Evolutionary conservation across 306 rosid species (phyloP).

Genomic region (Albizia julibrissin): DNA sequence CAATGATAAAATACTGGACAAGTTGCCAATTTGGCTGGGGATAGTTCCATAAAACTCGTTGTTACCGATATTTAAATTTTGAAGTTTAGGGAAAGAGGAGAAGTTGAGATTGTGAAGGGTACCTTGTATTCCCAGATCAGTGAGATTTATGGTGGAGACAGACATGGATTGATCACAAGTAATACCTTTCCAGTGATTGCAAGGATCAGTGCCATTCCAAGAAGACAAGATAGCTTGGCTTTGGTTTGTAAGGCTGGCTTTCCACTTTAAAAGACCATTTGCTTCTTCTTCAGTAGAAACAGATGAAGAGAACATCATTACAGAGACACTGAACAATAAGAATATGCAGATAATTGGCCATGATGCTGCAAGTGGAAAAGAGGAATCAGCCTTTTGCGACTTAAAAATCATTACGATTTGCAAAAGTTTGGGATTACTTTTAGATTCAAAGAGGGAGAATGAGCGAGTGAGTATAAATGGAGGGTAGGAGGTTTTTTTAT

Average conservation of each 20-base stretch:
- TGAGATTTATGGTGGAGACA: not conserved
- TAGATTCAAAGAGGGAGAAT: not conserved
- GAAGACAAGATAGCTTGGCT: conserved; percentile 22
- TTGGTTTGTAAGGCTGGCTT: conserved; percentile 11
- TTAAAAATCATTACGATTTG: not conserved
- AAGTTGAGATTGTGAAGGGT: conserved; percentile 27
- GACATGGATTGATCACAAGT: not conserved
- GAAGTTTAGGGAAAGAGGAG: conserved; percentile 19
- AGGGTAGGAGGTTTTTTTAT: not conserved
- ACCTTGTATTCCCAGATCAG: conserved; percentile 15
- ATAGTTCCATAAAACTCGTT: conserved; percentile 24
- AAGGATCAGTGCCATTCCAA: conserved; percentile 9
- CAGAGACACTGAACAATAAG: not conserved
- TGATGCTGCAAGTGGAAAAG: not conserved
- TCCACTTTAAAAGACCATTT: conserved; percentile 29
- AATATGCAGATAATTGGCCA: not conserved
- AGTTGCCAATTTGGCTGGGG: conserved; percentile 12
- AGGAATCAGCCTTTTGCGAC: not conserved
- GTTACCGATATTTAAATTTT: not conserved
- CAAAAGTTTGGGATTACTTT: too few relatives aligned
- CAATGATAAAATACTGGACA: not conserved
- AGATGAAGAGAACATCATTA: not conserved
- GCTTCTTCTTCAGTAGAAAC: not conserved
- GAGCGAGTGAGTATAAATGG: not conserved
- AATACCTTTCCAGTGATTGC: conserved; percentile 4